These are phyloP conservation scores for Trichophaea hybrida DNA, from an alignment of 2,329 filamentous ascomycete species.

Conservation along the genomic window DNA sequence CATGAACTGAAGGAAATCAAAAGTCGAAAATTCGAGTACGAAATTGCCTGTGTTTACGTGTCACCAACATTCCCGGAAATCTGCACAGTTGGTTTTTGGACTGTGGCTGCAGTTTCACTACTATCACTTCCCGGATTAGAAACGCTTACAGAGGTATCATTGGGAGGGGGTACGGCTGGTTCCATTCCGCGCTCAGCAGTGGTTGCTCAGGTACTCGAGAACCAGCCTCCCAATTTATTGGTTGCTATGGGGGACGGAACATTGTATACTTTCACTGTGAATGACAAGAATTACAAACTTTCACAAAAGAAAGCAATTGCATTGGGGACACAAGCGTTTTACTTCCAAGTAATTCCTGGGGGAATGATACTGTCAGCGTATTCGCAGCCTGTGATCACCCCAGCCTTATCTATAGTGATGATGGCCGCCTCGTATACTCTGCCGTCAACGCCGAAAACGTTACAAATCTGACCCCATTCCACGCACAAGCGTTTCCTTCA, in stretches of 20 bases:
- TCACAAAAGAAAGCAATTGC: slow-evolving; percentile 66
- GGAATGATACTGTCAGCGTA: slow-evolving; percentile 50
- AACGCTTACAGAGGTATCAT: slow-evolving; percentile 48
- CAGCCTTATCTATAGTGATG: slow-evolving; percentile 78
- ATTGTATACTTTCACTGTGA: slow-evolving; percentile 68
- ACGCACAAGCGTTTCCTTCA: slow-evolving; percentile 64
- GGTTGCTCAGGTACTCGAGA: slow-evolving; percentile 57
- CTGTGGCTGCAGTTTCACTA: slow-evolving; percentile 63
- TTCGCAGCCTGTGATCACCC: slow-evolving; percentile 92
- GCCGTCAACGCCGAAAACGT: slow-evolving; percentile 83
- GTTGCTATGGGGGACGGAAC: slow-evolving; percentile 86
- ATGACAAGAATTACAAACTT: slow-evolving; percentile 42
- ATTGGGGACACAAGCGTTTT: slow-evolving; percentile 71
- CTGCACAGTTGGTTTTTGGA: slow-evolving; percentile 78
- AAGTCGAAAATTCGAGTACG: slow-evolving; percentile 48
- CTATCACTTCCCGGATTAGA: slow-evolving; percentile 53
- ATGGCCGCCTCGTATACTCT: slow-evolving; percentile 80
- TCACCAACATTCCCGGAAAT: slow-evolving; percentile 51
- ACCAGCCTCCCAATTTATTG: slow-evolving; percentile 61
- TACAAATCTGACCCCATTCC: slow-evolving; percentile 65
- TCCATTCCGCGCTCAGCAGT: slow-evolving; percentile 65
- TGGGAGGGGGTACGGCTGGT: slow-evolving; percentile 44
- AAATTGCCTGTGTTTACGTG: slow-evolving; percentile 57
- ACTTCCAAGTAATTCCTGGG: slow-evolving; percentile 62
- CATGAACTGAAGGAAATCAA: slow-evolving; percentile 44